Conservation (phyloP, 2,329 filamentous ascomycete genomes). For the Waltergamsia citrina region DNA sequence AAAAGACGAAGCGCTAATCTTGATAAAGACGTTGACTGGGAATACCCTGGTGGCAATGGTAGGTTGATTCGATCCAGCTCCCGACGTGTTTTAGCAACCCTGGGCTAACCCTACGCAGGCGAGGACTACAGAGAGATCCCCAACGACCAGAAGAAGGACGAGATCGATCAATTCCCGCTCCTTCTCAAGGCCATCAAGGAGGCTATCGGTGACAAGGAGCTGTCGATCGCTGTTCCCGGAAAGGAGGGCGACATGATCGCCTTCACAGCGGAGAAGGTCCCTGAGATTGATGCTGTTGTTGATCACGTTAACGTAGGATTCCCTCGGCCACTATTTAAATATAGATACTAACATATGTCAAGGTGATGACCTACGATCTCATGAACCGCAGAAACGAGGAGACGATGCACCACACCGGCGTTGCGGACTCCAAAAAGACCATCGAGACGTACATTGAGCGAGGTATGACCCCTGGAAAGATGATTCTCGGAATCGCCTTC, state of each 20-base stretch:
- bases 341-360: background rate
- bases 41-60: slow-evolving; percentile 50
- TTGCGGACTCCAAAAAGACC: slow-evolving; percentile 41
- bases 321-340: background rate
- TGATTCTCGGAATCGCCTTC: slow-evolving; percentile 59
- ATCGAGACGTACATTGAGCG: slow-evolving; percentile 50
- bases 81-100: background rate
- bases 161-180: slow-evolving; percentile 53
- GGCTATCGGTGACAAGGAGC: slow-evolving; percentile 48
- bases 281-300: slow-evolving; percentile 47
- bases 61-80: background rate
- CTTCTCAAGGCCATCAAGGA: slow-evolving; percentile 49
- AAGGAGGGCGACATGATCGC: slow-evolving; percentile 56
- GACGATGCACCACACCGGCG: slow-evolving; percentile 55
- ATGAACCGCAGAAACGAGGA: slow-evolving; percentile 62
- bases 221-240: slow-evolving; percentile 60
- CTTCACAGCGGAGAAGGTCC: slow-evolving; percentile 47
- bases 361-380: slow-evolving; percentile 62
- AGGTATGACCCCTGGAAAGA: slow-evolving; percentile 43
- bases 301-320: slow-evolving; percentile 51
- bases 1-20: background rate
- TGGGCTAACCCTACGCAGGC: no score
- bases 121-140: slow-evolving; percentile 56
- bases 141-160: slow-evolving; percentile 47
- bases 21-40: slow-evolving; percentile 55